Percentiles rank a stretch among this genome's conserved stretches.
phyloP scores from a whole-genome alignment of 768 basidiomycete genomes.

The Tubosaeta brunneosetosa region DNA sequence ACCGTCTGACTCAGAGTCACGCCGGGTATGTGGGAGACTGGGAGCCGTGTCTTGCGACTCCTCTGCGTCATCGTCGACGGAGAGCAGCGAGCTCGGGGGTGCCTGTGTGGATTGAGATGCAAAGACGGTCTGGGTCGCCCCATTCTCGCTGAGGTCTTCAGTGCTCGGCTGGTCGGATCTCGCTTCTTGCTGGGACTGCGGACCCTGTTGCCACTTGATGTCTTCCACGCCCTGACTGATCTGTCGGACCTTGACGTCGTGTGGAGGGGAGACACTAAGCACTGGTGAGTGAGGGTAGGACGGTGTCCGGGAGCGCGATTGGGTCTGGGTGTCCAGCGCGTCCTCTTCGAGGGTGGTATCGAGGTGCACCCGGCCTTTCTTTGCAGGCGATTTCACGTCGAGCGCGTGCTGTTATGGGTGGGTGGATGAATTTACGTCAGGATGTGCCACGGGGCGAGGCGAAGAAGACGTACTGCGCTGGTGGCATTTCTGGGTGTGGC shows the following conservation, averaged over 20 bases:
- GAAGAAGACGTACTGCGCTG: conserved; percentile 31
- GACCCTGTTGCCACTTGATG: conserved; percentile 58
- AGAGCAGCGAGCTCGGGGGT: conserved; percentile 16
- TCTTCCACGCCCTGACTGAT: conserved; percentile 79
- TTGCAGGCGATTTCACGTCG: conserved; percentile 58
- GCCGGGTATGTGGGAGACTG: conserved; percentile 24
- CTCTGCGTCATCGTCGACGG: conserved; percentile 28
- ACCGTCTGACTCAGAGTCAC: conserved; percentile 42
- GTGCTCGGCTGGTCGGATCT: conserved; percentile 7
- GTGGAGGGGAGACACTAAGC: conserved; percentile 59
- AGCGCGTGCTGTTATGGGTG: conserved; percentile 27
- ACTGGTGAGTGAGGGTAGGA: conserved; percentile 26
- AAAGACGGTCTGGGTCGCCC: conserved; percentile 10
- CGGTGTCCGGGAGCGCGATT: conserved; percentile 34
- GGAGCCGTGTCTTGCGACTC: conserved; percentile 26
- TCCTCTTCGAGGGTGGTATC: conserved; percentile 64
- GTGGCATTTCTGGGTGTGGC: conserved; percentile 40
- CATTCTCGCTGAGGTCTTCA: conserved; percentile 6
- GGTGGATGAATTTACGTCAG: conserved; percentile 29
- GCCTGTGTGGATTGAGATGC: conserved; percentile 8
- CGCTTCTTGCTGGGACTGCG: conserved; percentile 11
- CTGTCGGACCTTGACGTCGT: conserved; percentile 75
- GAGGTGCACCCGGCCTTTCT: conserved; percentile 67
- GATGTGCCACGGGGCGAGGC: conserved; percentile 10
- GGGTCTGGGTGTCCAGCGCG: conserved; percentile 37